A percentile compares a stretch with the other conserved stretches of the same genome.
Evolutionary conservation across 768 basidiomycete species (phyloP).

Genomic region (Gloeophyllum trabeum): DNA sequence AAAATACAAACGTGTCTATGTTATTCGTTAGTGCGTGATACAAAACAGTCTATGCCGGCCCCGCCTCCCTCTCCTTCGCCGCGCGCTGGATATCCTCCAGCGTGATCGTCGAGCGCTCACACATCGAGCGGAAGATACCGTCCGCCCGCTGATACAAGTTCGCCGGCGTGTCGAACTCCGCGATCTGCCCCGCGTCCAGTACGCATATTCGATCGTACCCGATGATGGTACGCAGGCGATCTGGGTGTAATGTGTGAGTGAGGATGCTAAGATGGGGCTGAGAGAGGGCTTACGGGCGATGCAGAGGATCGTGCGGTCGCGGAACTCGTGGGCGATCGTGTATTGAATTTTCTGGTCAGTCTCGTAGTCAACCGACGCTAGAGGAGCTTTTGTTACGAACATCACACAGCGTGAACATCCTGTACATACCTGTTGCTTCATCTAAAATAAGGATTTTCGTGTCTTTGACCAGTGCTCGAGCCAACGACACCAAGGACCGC

Average conservation of each 20-base stretch:
- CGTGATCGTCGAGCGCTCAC: conserved; percentile 68
- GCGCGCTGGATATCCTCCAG: conserved; percentile 51
- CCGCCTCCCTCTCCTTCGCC: conserved; percentile 12
- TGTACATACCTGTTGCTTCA: conserved; percentile 62
- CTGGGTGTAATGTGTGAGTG: conserved; percentile 28
- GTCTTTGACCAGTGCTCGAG: conserved; percentile 82
- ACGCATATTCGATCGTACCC: conserved; percentile 85
- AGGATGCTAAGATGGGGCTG: not conserved
- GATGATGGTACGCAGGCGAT: conserved; percentile 81
- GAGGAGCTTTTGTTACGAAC: not conserved
- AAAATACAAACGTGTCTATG: no score
- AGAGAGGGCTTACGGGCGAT: conserved; percentile 58
- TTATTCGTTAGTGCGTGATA: no score
- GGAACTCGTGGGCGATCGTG: conserved; percentile 79
- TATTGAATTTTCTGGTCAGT: conserved; percentile 88
- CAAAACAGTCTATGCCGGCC: not conserved
- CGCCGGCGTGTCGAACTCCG: conserved; percentile 77
- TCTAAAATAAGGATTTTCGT: conserved; percentile 80
- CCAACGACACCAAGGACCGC: conserved; percentile 79
- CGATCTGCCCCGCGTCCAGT: conserved; percentile 69
- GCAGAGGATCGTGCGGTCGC: conserved; percentile 75
- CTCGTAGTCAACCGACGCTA: conserved; percentile 81
- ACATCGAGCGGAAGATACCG: conserved; percentile 81
- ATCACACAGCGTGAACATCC: not conserved
- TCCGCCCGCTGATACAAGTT: conserved; percentile 42